Base-by-base conservation (phyloP, 345 rosid species). In the Lumnitzera littorea region DNA sequence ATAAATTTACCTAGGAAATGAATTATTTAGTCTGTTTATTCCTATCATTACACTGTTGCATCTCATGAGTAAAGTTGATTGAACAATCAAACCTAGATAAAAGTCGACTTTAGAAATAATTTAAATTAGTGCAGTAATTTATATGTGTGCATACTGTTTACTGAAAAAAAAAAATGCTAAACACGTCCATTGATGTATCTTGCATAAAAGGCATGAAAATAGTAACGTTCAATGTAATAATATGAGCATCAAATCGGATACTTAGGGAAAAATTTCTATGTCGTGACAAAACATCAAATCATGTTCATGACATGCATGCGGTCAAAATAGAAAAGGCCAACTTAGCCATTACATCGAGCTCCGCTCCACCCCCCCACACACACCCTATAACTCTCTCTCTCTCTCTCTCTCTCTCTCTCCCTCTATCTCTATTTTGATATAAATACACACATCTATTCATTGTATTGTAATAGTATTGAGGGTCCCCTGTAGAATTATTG, bases 211-310 rank as follows among this genome's bases (percentile, higher is more conserved):
- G 9, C 7, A 36, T 36, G 43, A 36, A 36, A 36, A 36, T 36
- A 36, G 11, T 5, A 36, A 9, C 43, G 43, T 36, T 9, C 9
- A 36, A 36, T 9, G 9, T 1, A 36, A 36, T 7, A 36, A 36
- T 36, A 5, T 36, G 43, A 7, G 3, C 43, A 36, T 36, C 43
- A 36, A 36, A 36, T 36, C 43, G 43, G 10, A 36, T 36, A 36
- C 43, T 1, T 36, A 4, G 43, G 9, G 7, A 36, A 5, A 12
- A 56, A 41, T 36, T 2, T 24, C 48, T 76, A 74, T 70, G 77
- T 57, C 70, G 70, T 62, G 84, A 80, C 84, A 83, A 75, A 79
- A 72, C 62, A 70, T 78, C 83, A 80, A 73, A 74, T 80, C 83
- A 68, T 67, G 70, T 58, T 20, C 73, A 75, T 68, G 72, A 70